Evolutionary conservation across 768 basidiomycete genomes (phyloP), one percentile per base, ranked within the genome.

Genomic region (Lactarius pseudohatsudake): DNA sequence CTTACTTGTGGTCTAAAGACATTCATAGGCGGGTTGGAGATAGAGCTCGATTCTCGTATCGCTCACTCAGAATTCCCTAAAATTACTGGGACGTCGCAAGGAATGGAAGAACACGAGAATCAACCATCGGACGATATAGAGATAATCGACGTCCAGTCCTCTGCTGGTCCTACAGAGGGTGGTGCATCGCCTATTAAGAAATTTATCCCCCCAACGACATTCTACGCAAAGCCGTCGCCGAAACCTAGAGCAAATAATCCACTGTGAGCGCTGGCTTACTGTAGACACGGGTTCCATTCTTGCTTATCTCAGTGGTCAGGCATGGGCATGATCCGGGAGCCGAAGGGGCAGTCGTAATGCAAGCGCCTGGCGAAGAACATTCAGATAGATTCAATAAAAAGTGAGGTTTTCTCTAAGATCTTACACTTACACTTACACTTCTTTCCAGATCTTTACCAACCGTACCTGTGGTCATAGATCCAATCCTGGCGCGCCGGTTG

Each of bases 391-490:
- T 82, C 72, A 94, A 92, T 75, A 88, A 85, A 74, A 89, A 86
- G 92, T 92, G n/a, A 59, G 53, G 59, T 40, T 36, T 56, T 13
- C 45, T 30, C 50, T 58, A 20, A 59, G 62, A 40, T 22, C 43
- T 53, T 20, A 1, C 16, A 36, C 56, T 54, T 47, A 16, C 57
- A 22, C 41, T 60, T 18, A 32, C 18, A 47, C 45, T 50, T 60
- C 15, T 56, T 47, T 43, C 20, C 62, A 94, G 93, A 74, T 80
- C 84, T 62, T 71, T 83, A 15, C 81, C 87, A 5, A 75, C 94
- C 13, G 83, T 92, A 13, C 84, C 88, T 61, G 96, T 98, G 4
- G 96, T 98, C 2, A 75, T 99, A 34, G 96, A 98, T 74, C 96
- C 96, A 2, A 77, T 91, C n/a, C 74, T 99, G 28, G 81, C 86